Evolutionary conservation across 31 red algal species (phyloP).

Genomic region (Asparagopsis taxiformis): DNA sequence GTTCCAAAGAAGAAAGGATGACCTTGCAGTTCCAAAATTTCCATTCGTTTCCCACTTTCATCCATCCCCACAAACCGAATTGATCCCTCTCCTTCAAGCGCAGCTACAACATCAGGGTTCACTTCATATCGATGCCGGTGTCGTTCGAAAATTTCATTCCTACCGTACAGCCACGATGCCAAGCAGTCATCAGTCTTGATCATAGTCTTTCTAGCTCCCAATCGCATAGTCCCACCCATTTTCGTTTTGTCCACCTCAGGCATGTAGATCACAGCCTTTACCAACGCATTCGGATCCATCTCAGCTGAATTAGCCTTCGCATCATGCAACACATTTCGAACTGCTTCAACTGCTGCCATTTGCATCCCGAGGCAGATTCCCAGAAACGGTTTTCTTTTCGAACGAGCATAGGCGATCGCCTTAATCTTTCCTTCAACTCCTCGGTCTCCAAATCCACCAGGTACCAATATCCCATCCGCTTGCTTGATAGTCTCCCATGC

Average conservation of each 20-base stretch:
- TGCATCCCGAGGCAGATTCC: constrained; percentile 99
- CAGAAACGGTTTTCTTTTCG: constrained; percentile 80
- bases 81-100: constrained; percentile 51
- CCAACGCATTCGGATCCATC: constrained; percentile 59
- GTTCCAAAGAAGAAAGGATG: constrained; percentile 97
- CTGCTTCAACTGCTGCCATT: constrained; percentile 89
- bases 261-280: constrained; percentile 82
- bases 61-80: constrained; percentile 83
- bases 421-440: constrained; percentile 94
- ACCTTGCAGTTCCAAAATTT: constrained; percentile 69
- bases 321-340: constrained; percentile 36
- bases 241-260: constrained; percentile 86
- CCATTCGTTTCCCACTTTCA: constrained; percentile 84
- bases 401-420: constrained; percentile 77
- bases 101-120: constrained; percentile 78
- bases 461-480: constrained; percentile 95
- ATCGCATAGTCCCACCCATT: constrained; percentile 97
- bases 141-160: constrained; percentile 68
- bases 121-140: constrained; percentile 99
- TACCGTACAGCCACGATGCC: constrained; percentile 72
- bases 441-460: constrained; percentile 97
- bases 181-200: constrained; percentile 47
- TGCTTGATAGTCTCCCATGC: constrained; percentile 58
- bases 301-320: constrained; percentile 75
- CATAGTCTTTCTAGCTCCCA: constrained; percentile 79